Evolutionary conservation across 1,139 yeast species (phyloP).

Genomic region (Debaryomycetaceae sp.): DNA sequence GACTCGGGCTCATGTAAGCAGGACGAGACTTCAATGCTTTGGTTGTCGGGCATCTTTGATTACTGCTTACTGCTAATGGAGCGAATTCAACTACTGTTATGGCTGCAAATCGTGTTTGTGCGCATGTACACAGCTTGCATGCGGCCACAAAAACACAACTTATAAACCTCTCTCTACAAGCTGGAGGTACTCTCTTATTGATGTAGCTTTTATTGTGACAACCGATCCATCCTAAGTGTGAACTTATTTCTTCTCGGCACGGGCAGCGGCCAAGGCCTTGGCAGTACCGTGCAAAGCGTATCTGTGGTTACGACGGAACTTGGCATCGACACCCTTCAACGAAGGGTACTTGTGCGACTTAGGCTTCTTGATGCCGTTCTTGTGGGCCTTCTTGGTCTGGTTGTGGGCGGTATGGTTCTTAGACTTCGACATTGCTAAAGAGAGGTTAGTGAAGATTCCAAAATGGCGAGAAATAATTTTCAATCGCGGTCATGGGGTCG

Average conservation of each 20-base stretch:
- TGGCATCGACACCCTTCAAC: constrained; percentile 97
- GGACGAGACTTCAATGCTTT: too few relatives aligned
- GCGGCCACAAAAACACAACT: constrained; percentile 3
- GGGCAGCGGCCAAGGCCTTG: constrained; percentile 82
- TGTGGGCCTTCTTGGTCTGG: constrained; percentile 99
- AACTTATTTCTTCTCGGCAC: constrained; percentile 34
- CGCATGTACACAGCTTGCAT: not conserved
- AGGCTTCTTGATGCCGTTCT: constrained; percentile 99
- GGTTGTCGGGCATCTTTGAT: too few relatives aligned
- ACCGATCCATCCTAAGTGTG: constrained; percentile 9
- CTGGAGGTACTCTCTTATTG: constrained; percentile 2
- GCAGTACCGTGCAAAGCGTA: constrained; percentile 98
- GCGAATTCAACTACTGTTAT: not conserved
- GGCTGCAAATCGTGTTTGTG: not conserved
- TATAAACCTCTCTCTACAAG: constrained; percentile 1
- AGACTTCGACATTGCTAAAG: constrained; percentile 80
- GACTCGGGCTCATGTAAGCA: too few relatives aligned
- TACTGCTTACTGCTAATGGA: too few relatives aligned
- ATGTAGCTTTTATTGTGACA: constrained; percentile 9
- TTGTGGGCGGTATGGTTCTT: constrained; percentile 99
- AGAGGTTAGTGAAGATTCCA: constrained; percentile 37
- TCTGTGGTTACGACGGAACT: constrained; percentile 99
- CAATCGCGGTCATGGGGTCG: too few relatives aligned
- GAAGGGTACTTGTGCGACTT: constrained; percentile 97
- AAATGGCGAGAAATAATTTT: too few relatives aligned